These are phyloP conservation scores for Chaetomium cochliodes DNA, from an alignment of 495 filamentous ascomycete species.

Conservation along the genomic window DNA sequence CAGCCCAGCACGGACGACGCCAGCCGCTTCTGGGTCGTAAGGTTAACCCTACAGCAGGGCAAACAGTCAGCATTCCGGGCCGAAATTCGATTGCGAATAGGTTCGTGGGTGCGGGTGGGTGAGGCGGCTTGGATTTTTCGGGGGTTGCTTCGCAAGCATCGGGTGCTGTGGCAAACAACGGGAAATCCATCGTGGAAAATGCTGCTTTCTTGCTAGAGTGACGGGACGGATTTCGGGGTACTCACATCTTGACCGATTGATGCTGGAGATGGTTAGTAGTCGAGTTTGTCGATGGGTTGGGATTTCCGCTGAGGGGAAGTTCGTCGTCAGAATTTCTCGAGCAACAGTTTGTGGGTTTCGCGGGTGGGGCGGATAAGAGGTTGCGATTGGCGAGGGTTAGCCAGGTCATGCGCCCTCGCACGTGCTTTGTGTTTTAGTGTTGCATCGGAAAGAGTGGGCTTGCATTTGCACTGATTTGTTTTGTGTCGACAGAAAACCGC, in stretches of 20 bases:
- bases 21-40: slow-evolving; percentile 99
- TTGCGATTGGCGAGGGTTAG: slow-evolving; percentile 39
- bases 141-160: slow-evolving; percentile 10
- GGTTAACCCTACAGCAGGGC: slow-evolving; percentile 78
- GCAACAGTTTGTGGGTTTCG: slow-evolving; percentile 43
- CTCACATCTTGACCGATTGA: slow-evolving; percentile 57
- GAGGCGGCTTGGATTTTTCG: slow-evolving; percentile 16
- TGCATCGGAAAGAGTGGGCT: not conserved
- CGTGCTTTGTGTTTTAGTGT: slow-evolving; percentile 17
- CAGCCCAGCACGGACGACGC: slow-evolving; percentile 96
- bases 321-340: slow-evolving; percentile 41
- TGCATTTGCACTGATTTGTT: not conserved
- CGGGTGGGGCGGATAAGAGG: slow-evolving; percentile 25
- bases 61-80: slow-evolving; percentile 38
- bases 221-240: slow-evolving; percentile 23
- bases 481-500: not conserved
- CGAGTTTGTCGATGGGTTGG: slow-evolving; percentile 44
- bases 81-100: slow-evolving; percentile 2
- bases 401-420: slow-evolving; percentile 29
- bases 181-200: slow-evolving; percentile 17
- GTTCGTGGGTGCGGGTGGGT: slow-evolving; percentile 4
- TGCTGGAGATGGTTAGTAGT: slow-evolving; percentile 46
- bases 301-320: slow-evolving; percentile 44
- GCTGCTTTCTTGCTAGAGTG: slow-evolving; percentile 14
- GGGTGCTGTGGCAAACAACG: slow-evolving; percentile 7